phyloP scores from a whole-genome alignment of 2,329 filamentous ascomycete genomes.

The Macrophomina pseudophaseolina region DNA sequence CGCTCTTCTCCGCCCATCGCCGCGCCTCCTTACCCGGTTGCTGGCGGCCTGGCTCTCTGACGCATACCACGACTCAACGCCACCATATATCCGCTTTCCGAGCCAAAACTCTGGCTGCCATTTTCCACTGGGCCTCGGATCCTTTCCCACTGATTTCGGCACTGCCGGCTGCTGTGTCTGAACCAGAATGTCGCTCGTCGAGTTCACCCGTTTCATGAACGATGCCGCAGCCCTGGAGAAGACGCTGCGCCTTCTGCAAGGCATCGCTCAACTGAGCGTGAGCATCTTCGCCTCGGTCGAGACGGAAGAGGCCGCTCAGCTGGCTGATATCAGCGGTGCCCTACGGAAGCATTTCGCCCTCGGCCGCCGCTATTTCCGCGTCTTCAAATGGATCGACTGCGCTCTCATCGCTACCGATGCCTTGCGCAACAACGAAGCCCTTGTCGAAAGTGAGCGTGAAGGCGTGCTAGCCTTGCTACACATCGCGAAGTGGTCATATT shows the following conservation, averaged over 20 bases:
- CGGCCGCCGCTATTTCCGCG: conserved; percentile 25
- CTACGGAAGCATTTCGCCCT: conserved; percentile 26
- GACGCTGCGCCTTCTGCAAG: conserved; percentile 19
- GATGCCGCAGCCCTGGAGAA: conserved; percentile 26
- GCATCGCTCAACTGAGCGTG: conserved; percentile 21
- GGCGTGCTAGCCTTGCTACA: conserved; percentile 16
- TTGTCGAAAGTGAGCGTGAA: conserved; percentile 15
- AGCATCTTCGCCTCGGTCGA: conserved; percentile 17
- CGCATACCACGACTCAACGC: background rate
- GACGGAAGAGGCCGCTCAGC: conserved; percentile 2
- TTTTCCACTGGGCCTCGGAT: background rate
- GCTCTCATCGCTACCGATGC: conserved; percentile 16
- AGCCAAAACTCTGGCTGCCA: background rate
- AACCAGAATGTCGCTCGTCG: conserved; percentile 21
- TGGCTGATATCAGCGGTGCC: conserved; percentile 16
- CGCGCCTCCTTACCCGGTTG: background rate
- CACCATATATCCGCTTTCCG: background rate
- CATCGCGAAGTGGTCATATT: conserved; percentile 18
- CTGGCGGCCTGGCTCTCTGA: background rate
- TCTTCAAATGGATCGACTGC: conserved; percentile 27
- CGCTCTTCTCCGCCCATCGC: background rate
- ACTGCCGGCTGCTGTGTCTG: background rate
- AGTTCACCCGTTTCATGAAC: conserved; percentile 27
- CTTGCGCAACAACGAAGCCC: background rate
- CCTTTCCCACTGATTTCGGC: background rate